Evolutionary conservation across 331 rosid genomes (phyloP).

Genomic region (Acacia pycnantha): DNA sequence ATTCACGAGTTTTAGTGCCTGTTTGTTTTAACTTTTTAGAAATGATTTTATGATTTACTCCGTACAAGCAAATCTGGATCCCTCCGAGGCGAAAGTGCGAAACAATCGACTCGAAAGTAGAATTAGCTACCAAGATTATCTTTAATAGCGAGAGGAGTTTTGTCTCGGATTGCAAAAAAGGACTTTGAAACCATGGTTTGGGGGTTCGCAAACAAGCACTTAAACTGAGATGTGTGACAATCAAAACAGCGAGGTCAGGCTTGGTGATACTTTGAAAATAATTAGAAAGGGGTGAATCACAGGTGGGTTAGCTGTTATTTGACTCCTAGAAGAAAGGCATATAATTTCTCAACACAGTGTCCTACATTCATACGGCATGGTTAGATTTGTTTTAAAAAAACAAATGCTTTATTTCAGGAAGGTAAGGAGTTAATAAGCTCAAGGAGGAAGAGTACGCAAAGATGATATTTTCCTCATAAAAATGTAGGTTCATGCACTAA

Average conservation of each 20-base stretch:
- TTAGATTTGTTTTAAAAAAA: neutral
- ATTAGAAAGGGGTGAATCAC: neutral
- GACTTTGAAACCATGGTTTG: no score
- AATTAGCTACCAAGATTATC: no score
- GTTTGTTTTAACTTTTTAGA: no score
- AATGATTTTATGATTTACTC: no score
- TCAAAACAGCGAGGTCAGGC: neutral
- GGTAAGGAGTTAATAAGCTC: neutral
- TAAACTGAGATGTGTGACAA: neutral
- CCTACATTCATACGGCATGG: neutral
- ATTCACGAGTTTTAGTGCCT: neutral
- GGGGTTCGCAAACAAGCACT: neutral
- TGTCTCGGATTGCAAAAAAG: no score
- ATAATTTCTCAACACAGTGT: neutral
- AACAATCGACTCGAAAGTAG: no score
- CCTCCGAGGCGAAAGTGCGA: no score
- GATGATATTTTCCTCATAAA: constrained; percentile 1
- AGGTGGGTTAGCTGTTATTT: neutral
- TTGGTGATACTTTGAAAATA: neutral
- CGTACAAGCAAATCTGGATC: no score
- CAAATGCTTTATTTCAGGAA: neutral
- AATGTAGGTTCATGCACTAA: constrained; percentile 12
- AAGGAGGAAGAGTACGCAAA: constrained; percentile 20
- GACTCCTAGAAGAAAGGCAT: neutral
- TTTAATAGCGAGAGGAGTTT: no score